Conservation (phyloP, 2,329 filamentous ascomycete genomes). For the Gaeumannomyces sp. region DNA sequence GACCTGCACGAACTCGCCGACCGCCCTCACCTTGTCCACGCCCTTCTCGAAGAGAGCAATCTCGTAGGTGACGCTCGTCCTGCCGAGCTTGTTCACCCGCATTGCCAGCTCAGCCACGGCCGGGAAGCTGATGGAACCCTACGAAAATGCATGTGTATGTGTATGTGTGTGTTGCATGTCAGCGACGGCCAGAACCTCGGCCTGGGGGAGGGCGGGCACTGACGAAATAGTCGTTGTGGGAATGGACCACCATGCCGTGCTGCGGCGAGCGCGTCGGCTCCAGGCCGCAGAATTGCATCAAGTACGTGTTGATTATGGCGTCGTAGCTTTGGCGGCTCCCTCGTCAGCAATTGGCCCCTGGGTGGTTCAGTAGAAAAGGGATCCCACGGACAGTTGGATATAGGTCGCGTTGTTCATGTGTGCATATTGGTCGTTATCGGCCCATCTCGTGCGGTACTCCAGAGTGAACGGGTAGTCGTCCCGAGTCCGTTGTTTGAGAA, state of each 20-base stretch:
- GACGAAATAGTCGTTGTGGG: slow-evolving; percentile 74
- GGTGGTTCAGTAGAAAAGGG: background rate
- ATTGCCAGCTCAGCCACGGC: slow-evolving; percentile 75
- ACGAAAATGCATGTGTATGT: too few relatives aligned
- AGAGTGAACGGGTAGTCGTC: slow-evolving; percentile 71
- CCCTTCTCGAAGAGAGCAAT: slow-evolving; percentile 78
- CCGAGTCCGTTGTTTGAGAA: slow-evolving; percentile 57
- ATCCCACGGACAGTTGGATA: slow-evolving; percentile 54
- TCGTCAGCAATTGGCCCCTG: slow-evolving; percentile 8
- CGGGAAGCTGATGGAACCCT: slow-evolving; percentile 70
- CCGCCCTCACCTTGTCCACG: slow-evolving; percentile 67
- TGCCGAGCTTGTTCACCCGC: slow-evolving; percentile 76
- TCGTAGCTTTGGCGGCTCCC: slow-evolving; percentile 59
- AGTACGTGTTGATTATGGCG: slow-evolving; percentile 81
- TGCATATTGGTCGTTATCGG: slow-evolving; percentile 90
- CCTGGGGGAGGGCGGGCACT: background rate
- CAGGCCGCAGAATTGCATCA: slow-evolving; percentile 72
- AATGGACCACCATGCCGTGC: slow-evolving; percentile 79
- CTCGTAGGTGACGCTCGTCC: slow-evolving; percentile 84
- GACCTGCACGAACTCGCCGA: slow-evolving; percentile 82
- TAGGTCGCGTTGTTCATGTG: slow-evolving; percentile 92
- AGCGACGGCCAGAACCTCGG: background rate
- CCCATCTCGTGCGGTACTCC: slow-evolving; percentile 85
- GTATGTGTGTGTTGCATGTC: background rate
- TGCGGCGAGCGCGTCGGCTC: slow-evolving; percentile 63